Conservation (phyloP, 1,284 basidiomycete genomes). For the Sphagnurus paluster region DNA sequence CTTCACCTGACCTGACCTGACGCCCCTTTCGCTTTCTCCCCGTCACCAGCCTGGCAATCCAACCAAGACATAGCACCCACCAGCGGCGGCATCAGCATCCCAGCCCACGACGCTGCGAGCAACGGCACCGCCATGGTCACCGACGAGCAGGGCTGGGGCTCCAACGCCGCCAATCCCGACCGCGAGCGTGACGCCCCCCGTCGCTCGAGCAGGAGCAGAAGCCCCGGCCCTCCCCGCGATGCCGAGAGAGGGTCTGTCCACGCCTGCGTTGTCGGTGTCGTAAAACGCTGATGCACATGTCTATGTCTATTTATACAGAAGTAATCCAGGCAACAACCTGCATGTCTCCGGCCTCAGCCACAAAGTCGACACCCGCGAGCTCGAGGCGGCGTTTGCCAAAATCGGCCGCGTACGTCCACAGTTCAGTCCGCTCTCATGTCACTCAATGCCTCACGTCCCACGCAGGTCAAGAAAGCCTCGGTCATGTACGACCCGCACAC, state of each 20-base stretch:
- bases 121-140: conserved; percentile 40
- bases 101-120: conserved; percentile 54
- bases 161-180: conserved; percentile 36
- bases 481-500: conserved; percentile 98
- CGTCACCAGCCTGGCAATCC: conserved; percentile 70
- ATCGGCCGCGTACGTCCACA: conserved; percentile 76
- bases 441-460: neutral
- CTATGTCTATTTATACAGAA: conserved; percentile 18
- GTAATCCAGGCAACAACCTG: conserved; percentile 95
- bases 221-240: conserved; percentile 50
- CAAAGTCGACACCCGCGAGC: conserved; percentile 80
- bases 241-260: conserved; percentile 55
- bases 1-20: conserved; percentile 34
- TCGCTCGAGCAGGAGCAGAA: conserved; percentile 70
- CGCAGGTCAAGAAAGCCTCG: conserved; percentile 82
- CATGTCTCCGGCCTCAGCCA: conserved; percentile 90
- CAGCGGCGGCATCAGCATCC: conserved; percentile 65
- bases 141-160: conserved; percentile 43
- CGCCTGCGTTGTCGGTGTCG: neutral
- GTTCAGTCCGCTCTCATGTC: neutral
- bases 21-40: conserved; percentile 28
- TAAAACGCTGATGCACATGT: no score
- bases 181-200: conserved; percentile 56
- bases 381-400: conserved; percentile 88
- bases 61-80: conserved; percentile 69